These are phyloP conservation scores for Lactifluus pinguis DNA, from an alignment of 768 basidiomycete species.

Conservation along the genomic window DNA sequence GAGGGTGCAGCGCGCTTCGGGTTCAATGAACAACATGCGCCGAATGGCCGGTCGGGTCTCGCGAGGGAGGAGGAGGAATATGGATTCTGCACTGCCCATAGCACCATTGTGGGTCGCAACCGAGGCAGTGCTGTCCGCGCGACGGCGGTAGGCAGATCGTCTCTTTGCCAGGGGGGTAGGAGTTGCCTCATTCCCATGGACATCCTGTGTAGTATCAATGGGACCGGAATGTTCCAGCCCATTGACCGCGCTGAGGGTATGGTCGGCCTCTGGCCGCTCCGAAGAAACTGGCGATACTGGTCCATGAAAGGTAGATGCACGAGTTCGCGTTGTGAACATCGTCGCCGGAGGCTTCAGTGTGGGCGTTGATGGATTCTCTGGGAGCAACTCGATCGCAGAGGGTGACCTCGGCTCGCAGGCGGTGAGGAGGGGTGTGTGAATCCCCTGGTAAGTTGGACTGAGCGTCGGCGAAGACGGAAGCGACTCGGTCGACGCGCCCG, in stretches of 20 bases:
- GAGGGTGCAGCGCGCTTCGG: constrained; percentile 81
- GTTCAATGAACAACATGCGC: constrained; percentile 91
- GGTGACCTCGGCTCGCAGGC: not conserved
- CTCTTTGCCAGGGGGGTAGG: constrained; percentile 3
- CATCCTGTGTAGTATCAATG: not conserved
- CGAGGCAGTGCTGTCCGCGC: constrained; percentile 28
- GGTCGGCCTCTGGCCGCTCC: not conserved
- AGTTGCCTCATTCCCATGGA: constrained; percentile 8
- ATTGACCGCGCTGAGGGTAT: constrained; percentile 9
- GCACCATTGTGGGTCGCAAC: constrained; percentile 59
- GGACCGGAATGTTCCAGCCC: constrained; percentile 14
- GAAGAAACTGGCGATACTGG: not conserved
- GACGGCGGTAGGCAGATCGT: constrained; percentile 15
- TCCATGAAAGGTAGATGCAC: constrained; percentile 16
- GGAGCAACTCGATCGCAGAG: not conserved
- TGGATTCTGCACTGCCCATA: constrained; percentile 72
- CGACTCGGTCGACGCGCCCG: constrained; percentile 68
- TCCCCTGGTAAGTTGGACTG: constrained; percentile 26
- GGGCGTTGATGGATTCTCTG: constrained; percentile 7
- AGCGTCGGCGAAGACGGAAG: constrained; percentile 33
- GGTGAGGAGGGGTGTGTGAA: not conserved
- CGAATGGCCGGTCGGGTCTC: constrained; percentile 85
- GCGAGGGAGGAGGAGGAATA: constrained; percentile 91
- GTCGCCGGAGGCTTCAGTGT: not conserved
- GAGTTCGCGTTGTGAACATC: not conserved